Conservation (phyloP, 441 rosid species). For the Kokia cookei region DNA sequence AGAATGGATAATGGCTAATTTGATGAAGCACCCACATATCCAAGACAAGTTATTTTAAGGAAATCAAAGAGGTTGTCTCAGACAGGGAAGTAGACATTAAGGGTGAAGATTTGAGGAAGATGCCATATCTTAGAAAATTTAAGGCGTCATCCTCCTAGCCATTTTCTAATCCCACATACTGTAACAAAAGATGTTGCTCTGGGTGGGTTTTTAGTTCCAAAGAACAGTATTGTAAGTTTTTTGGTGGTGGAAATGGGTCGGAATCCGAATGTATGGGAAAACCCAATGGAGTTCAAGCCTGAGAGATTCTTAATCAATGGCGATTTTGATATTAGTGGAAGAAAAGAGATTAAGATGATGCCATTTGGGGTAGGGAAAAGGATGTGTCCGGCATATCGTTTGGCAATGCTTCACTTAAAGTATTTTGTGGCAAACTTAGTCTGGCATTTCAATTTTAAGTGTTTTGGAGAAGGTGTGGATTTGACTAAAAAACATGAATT, state of each 20-base stretch:
- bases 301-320: no score
- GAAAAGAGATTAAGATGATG: neutral
- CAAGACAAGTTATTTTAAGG: constrained; percentile 21
- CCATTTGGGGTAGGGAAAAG: neutral
- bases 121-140: constrained; percentile 25
- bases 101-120: constrained; percentile 23
- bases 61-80: constrained; percentile 14
- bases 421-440: constrained; percentile 1
- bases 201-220: neutral
- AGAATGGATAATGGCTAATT: constrained; percentile 30
- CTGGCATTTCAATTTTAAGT: constrained; percentile 19
- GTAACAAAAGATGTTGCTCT: neutral
- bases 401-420: neutral
- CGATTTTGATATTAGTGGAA: neutral
- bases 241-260: neutral
- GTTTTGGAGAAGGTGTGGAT: constrained; percentile 17
- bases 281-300: no score
- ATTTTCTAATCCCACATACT: constrained; percentile 22
- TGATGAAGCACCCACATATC: constrained; percentile 26
- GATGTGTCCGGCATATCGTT: neutral
- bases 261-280: no score
- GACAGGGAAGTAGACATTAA: constrained; percentile 13
- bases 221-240: neutral
- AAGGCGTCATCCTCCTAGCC: constrained; percentile 29
- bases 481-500: constrained; percentile 28